Base-by-base conservation (phyloP, 1,284 basidiomycete genomes). In the Pyrrhoderma lamaoense region DNA sequence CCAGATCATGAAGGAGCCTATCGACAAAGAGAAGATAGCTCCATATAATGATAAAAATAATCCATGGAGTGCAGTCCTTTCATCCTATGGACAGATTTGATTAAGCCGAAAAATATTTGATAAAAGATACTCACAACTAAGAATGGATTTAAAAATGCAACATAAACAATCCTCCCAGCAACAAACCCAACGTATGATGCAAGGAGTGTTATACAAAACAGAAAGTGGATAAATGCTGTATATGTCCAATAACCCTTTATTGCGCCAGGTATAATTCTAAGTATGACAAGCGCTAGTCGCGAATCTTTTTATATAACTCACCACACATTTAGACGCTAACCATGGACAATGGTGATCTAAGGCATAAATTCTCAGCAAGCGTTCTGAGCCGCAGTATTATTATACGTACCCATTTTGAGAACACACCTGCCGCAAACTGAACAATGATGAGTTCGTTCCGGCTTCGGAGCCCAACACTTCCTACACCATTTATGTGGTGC, bases 281-380 rank as follows among this genome's bases (percentile, higher is more conserved):
- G n/a, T n/a, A n/a, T n/a, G n/a, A n/a, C n/a, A n/a, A n/a, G n/a
- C n/a, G n/a, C n/a, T n/a, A n/a, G n/a, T n/a, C n/a, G n/a, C n/a
- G n/a, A n/a, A n/a, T n/a, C n/a, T n/a, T n/a, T n/a, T n/a, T n/a
- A 18, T 49, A 34, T 23, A 21, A 47, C 34, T 47, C 62, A 86
- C 86, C 47, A 94, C 77, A 65, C 91, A 94, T 62, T 76, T 85
- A 49, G 73, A 70, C 37, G 80, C 87, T 13, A 93, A 69, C 91
- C 91, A 94, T 2, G 85, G 84, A 62, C 91, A 94, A 63, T 94
- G 91, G 63, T 93, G 91, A 64, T 94, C 90, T 89, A 56, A 36
- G 19, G 47, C 11, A 57, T 42, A 27, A 51, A 8, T 44, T 55
- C 59, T 58, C 59, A 49, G 47, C n/a, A 23, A 13, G 40, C 55